These are phyloP conservation scores for Glaciozyma antarctica DNA, from an alignment of 768 basidiomycete genomes.

Conservation along the genomic window DNA sequence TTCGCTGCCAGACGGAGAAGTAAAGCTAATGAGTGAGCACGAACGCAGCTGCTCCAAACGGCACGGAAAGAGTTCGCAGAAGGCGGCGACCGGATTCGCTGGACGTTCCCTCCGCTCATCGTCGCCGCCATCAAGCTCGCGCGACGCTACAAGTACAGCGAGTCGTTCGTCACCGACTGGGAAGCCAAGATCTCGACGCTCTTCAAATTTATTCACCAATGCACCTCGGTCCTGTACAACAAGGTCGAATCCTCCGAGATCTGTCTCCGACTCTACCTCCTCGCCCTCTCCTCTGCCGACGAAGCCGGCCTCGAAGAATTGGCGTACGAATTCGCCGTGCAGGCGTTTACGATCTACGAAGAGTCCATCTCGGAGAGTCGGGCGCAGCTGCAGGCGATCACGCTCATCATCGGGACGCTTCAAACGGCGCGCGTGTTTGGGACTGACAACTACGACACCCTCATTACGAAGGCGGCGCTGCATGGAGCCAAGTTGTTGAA, in stretches of 20 bases:
- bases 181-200: conserved; percentile 71
- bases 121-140: conserved; percentile 87
- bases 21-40: background rate
- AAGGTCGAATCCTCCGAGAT: conserved; percentile 81
- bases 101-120: conserved; percentile 92
- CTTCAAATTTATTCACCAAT: conserved; percentile 85
- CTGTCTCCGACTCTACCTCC: conserved; percentile 85
- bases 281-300: conserved; percentile 89
- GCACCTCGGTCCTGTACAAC: conserved; percentile 83
- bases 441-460: conserved; percentile 88
- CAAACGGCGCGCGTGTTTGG: conserved; percentile 85
- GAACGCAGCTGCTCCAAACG: conserved; percentile 67
- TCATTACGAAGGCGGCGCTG: conserved; percentile 96
- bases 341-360: conserved; percentile 92
- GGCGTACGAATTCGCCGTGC: conserved; percentile 93
- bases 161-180: conserved; percentile 49
- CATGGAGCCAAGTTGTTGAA: conserved; percentile 93
- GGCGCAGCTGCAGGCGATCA: conserved; percentile 94
- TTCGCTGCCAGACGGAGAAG: background rate
- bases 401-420: conserved; percentile 81
- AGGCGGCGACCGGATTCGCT: conserved; percentile 90
- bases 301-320: conserved; percentile 93
- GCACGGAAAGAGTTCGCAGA: conserved; percentile 74
- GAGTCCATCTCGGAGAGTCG: conserved; percentile 92
- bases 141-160: conserved; percentile 74